Evolutionary conservation across 2,329 filamentous ascomycete genomes (phyloP).

Genomic region (Shiraia sp.): DNA sequence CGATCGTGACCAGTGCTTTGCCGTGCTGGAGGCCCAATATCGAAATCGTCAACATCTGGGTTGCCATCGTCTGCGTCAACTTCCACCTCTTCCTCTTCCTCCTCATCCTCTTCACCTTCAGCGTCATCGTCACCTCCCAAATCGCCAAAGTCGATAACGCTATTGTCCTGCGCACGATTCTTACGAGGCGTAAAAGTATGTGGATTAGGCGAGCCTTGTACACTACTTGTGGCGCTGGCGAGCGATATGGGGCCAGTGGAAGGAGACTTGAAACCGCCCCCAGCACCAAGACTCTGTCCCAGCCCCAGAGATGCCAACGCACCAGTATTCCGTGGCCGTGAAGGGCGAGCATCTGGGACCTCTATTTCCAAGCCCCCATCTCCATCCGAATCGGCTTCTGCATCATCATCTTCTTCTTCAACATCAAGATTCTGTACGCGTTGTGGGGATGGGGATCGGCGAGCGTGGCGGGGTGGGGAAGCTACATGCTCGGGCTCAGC

Average conservation of each 20-base stretch:
- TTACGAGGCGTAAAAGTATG: constrained; percentile 16
- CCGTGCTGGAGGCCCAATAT: constrained; percentile 37
- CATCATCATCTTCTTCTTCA: constrained; percentile 22
- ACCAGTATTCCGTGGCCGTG: constrained; percentile 14
- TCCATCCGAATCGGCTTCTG: constrained; percentile 29
- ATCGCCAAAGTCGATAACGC: constrained; percentile 43
- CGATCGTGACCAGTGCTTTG: constrained; percentile 12
- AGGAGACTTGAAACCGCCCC: constrained; percentile 28
- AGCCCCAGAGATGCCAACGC: constrained; percentile 32
- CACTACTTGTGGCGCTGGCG: constrained; percentile 48
- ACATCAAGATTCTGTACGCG: constrained; percentile 4
- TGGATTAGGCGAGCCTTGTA: constrained; percentile 32
- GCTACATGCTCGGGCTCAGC: constrained; percentile 16
- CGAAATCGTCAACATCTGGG: constrained; percentile 38
- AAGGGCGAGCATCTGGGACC: constrained; percentile 30
- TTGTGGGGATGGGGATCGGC: constrained; percentile 20
- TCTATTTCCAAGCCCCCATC: constrained; percentile 38
- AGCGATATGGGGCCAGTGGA: constrained; percentile 49
- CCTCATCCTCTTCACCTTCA: constrained; percentile 35
- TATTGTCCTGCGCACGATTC: constrained; percentile 29
- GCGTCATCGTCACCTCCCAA: constrained; percentile 27
- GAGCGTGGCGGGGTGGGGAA: constrained; percentile 9
- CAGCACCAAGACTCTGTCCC: constrained; percentile 29
- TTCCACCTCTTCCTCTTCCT: constrained; percentile 30
- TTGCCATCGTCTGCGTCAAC: constrained; percentile 25